Conservation (phyloP, 805 yeast species). For the Alloascoidea hylecoeti region DNA sequence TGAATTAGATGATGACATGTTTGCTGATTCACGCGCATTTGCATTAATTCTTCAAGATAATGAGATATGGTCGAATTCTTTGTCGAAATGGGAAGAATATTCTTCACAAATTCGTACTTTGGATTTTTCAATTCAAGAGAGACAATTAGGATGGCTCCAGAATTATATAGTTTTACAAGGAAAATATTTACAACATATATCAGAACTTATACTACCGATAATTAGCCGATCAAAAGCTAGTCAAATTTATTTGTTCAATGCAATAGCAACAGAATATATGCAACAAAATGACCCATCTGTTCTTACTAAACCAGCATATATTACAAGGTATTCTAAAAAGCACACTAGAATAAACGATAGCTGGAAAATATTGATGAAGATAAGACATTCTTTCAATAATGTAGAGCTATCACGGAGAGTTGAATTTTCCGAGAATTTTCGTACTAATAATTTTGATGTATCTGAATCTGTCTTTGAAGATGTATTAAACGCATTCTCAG, state of each 20-base stretch:
- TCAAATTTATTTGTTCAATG: background rate
- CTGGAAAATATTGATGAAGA: slow-evolving; percentile 75
- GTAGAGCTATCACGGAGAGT: slow-evolving; percentile 41
- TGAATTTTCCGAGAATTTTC: slow-evolving; percentile 18
- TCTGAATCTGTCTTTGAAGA: slow-evolving; percentile 38
- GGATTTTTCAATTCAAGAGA: background rate
- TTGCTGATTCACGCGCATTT: background rate
- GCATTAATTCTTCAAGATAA: background rate
- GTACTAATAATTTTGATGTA: slow-evolving; percentile 22
- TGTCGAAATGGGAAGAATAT: background rate
- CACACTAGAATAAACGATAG: slow-evolving; percentile 74
- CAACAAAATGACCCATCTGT: slow-evolving; percentile 61
- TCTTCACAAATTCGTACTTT: background rate
- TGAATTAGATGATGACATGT: background rate
- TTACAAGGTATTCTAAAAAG: slow-evolving; percentile 52
- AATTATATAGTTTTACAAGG: background rate
- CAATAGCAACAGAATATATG: background rate
- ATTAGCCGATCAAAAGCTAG: background rate
- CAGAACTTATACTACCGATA: background rate
- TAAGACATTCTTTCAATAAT: slow-evolving; percentile 56
- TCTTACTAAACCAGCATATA: slow-evolving; percentile 76
- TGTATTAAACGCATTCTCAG: slow-evolving; percentile 44
- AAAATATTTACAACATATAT: background rate
- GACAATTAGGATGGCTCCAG: background rate
- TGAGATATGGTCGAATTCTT: background rate